Percentiles rank a stretch among this genome's conserved stretches.
Conservation (phyloP, 2,329 filamentous ascomycete species). For the Cladophialophora immunda region DNA sequence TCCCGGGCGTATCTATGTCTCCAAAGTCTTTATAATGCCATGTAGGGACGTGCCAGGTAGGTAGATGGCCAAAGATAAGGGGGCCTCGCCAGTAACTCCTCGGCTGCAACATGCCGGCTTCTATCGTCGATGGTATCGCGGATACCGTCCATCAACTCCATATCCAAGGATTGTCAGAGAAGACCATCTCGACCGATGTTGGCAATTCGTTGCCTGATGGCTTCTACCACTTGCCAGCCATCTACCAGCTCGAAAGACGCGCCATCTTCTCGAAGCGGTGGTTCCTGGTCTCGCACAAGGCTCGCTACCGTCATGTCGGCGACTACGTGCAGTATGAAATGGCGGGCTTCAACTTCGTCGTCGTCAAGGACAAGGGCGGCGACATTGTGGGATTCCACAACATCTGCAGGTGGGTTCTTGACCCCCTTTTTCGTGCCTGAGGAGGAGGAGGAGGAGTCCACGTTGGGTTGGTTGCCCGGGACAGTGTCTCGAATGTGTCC, state of each 20-base stretch:
- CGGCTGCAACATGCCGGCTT: slow-evolving; percentile 19
- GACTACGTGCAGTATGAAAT: slow-evolving; percentile 42
- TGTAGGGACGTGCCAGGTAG: slow-evolving; percentile 1
- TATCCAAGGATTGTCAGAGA: slow-evolving; percentile 25
- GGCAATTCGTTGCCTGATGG: slow-evolving; percentile 54
- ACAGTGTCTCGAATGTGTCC: neutral
- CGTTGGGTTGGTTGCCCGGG: neutral
- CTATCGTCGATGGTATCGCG: neutral
- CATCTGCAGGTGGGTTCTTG: slow-evolving; percentile 58
- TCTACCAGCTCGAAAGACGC: slow-evolving; percentile 60
- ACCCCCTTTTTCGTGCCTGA: neutral
- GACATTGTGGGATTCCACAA: slow-evolving; percentile 69
- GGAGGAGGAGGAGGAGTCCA: too few relatives aligned
- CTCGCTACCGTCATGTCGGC: slow-evolving; percentile 60
- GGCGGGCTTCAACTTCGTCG: slow-evolving; percentile 64
- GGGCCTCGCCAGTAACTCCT: neutral
- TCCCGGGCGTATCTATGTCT: neutral
- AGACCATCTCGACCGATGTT: slow-evolving; percentile 29
- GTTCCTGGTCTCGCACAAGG: slow-evolving; percentile 51
- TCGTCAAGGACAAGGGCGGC: slow-evolving; percentile 59
- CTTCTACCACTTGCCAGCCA: slow-evolving; percentile 58
- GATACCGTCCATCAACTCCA: slow-evolving; percentile 26
- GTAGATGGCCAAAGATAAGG: neutral
- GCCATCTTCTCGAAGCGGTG: slow-evolving; percentile 62
- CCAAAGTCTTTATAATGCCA: neutral